These are phyloP conservation scores for Oleoguttula mirabilis DNA, from an alignment of 495 filamentous ascomycete species.

Conservation along the genomic window DNA sequence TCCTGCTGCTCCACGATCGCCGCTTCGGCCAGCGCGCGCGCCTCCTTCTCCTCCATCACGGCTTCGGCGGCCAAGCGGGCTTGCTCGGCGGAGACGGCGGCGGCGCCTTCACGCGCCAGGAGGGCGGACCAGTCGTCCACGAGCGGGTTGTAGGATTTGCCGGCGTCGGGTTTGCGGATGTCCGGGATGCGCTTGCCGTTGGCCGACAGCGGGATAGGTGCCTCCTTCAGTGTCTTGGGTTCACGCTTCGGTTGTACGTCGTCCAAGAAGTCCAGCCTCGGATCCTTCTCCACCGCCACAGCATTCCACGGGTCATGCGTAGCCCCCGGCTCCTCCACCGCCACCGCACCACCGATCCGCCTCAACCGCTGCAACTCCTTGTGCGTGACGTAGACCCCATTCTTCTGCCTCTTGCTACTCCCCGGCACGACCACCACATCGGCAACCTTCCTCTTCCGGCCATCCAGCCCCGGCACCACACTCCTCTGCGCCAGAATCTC, in stretches of 20 bases:
- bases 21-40: conserved; percentile 27
- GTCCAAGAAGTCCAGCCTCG: conserved; percentile 33
- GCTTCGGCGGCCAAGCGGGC: conserved; percentile 57
- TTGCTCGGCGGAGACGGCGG: conserved; percentile 68
- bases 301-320: conserved; percentile 70
- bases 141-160: conserved; percentile 80
- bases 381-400: conserved; percentile 56
- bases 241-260: conserved; percentile 48
- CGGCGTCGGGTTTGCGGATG: conserved; percentile 65
- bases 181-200: conserved; percentile 65
- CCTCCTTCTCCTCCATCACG: conserved; percentile 45
- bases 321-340: conserved; percentile 39
- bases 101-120: conserved; percentile 57
- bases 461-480: conserved; percentile 61
- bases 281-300: conserved; percentile 29
- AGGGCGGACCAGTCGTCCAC: conserved; percentile 74
- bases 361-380: conserved; percentile 70
- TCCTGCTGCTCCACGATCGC: conserved; percentile 28
- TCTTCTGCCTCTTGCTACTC: conserved; percentile 57
- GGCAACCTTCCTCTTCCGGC: conserved; percentile 56
- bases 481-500: conserved; percentile 82
- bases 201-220: conserved; percentile 66
- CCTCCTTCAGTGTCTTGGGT: conserved; percentile 61
- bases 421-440: conserved; percentile 54
- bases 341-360: conserved; percentile 56